phyloP scores from a whole-genome alignment of 2,329 filamentous ascomycete genomes.

The Sordariomycetes sp. region DNA sequence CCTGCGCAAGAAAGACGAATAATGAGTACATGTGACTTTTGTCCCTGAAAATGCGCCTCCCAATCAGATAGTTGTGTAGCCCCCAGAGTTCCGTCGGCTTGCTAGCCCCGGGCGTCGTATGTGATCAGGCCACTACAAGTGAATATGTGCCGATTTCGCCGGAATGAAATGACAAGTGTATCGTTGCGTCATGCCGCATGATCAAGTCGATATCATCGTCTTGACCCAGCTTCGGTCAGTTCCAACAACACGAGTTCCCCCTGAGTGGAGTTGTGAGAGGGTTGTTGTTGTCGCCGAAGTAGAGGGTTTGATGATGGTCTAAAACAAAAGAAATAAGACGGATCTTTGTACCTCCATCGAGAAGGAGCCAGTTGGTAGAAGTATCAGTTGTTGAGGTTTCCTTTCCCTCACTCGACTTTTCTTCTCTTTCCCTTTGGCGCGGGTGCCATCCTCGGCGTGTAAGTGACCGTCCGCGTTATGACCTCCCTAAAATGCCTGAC shows the following conservation, averaged over 20 bases:
- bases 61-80: background rate
- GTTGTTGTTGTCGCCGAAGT: background rate
- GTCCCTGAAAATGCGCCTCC: background rate
- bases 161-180: background rate
- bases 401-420: constrained; percentile 38
- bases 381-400: background rate
- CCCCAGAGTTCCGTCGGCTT: background rate
- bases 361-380: background rate
- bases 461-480: constrained; percentile 87
- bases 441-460: constrained; percentile 74
- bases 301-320: background rate
- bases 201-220: background rate
- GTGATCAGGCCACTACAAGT: background rate
- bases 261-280: background rate
- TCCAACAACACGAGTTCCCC: background rate
- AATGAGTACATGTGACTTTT: background rate
- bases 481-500: constrained; percentile 71
- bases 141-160: background rate
- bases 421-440: constrained; percentile 88
- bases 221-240: background rate
- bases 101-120: background rate
- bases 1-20: background rate
- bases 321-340: background rate
- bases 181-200: constrained; percentile 1
- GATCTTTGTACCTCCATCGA: background rate